Evolutionary conservation across 1,284 basidiomycete genomes (phyloP).

Genomic region (Melanopsichium pennsylvanicum): DNA sequence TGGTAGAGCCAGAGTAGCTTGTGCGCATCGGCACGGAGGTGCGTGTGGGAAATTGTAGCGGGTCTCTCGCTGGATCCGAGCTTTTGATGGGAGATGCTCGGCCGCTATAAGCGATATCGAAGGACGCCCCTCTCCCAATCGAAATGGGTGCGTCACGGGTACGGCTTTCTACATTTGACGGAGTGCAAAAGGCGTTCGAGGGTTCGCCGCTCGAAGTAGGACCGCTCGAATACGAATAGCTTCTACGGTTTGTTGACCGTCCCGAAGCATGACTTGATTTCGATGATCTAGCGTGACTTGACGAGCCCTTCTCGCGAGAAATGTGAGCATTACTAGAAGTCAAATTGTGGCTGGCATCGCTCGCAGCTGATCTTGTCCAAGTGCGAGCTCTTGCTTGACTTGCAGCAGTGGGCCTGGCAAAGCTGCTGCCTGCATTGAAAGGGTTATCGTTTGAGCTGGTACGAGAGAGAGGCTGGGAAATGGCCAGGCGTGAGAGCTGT

Average conservation of each 20-base stretch:
- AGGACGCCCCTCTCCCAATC: constrained; percentile 9
- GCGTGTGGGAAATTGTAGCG: constrained; percentile 32
- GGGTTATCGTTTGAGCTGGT: constrained; percentile 11
- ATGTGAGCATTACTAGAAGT: not conserved
- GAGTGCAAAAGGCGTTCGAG: not conserved
- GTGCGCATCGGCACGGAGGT: constrained; percentile 35
- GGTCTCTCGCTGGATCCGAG: constrained; percentile 3
- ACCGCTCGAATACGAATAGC: constrained; percentile 31
- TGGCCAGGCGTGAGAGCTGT: not conserved
- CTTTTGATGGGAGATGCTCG: constrained; percentile 12
- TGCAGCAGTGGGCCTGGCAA: constrained; percentile 49
- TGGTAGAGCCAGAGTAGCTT: constrained; percentile 26
- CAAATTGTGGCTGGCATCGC: constrained; percentile 17
- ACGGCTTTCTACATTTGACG: constrained; percentile 1
- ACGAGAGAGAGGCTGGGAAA: constrained; percentile 14
- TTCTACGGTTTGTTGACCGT: constrained; percentile 23
- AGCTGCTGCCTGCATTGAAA: constrained; percentile 15
- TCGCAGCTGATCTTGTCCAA: constrained; percentile 21
- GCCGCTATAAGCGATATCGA: constrained; percentile 7
- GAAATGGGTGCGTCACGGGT: not conserved
- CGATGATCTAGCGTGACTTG: not conserved
- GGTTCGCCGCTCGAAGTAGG: not conserved
- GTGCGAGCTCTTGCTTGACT: constrained; percentile 44
- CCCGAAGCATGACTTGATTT: constrained; percentile 9
- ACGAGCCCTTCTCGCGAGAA: constrained; percentile 8